Evolutionary conservation across 495 filamentous ascomycete genomes (phyloP), one percentile per base, ranked within the genome.

Genomic region (Podospora comata): DNA sequence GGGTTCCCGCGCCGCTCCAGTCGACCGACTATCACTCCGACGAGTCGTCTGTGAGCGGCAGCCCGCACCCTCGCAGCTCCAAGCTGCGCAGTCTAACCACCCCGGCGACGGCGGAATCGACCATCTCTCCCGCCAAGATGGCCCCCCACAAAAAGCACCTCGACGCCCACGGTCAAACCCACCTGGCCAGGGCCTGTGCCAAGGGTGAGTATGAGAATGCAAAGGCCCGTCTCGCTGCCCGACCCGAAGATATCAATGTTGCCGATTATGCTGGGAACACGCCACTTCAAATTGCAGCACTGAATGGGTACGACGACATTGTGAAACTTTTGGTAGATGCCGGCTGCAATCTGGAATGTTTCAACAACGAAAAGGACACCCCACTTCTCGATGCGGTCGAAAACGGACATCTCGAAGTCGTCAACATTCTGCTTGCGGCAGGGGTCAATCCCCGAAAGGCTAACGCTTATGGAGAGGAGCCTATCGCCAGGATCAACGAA

Each of bases 361-460:
- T 85, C 62, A 92, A 92, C 73, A 90, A 93, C 61, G 92, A 97
- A 72, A 90, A 90, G 74, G 95, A 99, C 70, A 97, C 95, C 0
- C 96, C 95, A 20, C 83, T 99, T 39, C 91, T 98, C 56, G 95
- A 99, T 82, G 95, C 95, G 0, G 91, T 97, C 30, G 94, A 97
- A 71, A 98, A 98, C 74, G 91, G 92, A 1, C 92, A 98, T 74
- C 75, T 96, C 4, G 92, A 90, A n/a, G 93, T 97, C 13, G 92
- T 99, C 20, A 91, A 89, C 74, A 82, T 96, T 13, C 79, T 97
- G 30, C 84, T 99, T 9, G 87, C 90, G 39, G 91, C 91, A 26
- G 92, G 93, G 34, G 93, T 94, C 5, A 94, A 99, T 72, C 96
- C 95, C 20, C 89, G 91, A 56, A 90, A 90, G 67, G 86, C 92